A percentile compares a stretch with the other conserved stretches of the same genome.
These are phyloP conservation scores for Cercophora sp. DNA, from an alignment of 495 filamentous ascomycete species.

Conservation along the genomic window DNA sequence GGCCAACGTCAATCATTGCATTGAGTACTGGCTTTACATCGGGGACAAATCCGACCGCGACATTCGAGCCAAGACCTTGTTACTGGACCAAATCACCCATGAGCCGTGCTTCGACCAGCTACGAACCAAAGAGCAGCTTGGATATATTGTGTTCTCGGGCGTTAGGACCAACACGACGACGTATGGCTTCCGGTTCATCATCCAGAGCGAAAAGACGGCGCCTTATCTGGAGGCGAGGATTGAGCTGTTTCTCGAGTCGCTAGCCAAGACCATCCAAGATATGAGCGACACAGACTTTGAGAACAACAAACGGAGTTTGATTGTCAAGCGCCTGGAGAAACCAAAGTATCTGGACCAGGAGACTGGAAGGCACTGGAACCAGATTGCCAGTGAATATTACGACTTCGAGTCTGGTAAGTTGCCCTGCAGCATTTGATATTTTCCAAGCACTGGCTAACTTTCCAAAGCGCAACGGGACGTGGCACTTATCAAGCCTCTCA, in stretches of 20 bases:
- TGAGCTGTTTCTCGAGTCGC: conserved; percentile 70
- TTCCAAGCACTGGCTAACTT: neutral
- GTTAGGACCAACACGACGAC: conserved; percentile 63
- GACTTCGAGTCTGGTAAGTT: conserved; percentile 80
- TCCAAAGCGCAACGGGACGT: conserved; percentile 68
- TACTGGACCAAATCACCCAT: conserved; percentile 87
- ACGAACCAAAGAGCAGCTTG: conserved; percentile 94
- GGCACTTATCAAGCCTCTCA: conserved; percentile 65
- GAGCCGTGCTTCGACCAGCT: conserved; percentile 93
- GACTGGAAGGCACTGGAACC: conserved; percentile 73
- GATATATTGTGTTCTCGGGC: conserved; percentile 91
- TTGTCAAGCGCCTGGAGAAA: conserved; percentile 86
- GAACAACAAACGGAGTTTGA: conserved; percentile 81
- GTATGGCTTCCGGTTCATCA: conserved; percentile 82
- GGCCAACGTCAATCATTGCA: conserved; percentile 93
- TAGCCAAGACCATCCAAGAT: conserved; percentile 58
- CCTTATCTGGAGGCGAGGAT: conserved; percentile 83
- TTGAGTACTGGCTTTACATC: conserved; percentile 83
- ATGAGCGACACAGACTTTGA: conserved; percentile 89
- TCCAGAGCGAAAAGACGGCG: conserved; percentile 86
- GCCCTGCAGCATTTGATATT: neutral
- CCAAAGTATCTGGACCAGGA: conserved; percentile 89
- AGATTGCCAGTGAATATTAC: conserved; percentile 80
- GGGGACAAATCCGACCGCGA: conserved; percentile 65
- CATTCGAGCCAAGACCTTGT: conserved; percentile 68